Base-by-base conservation (phyloP, 1,284 basidiomycete genomes). In the Omphalotus olearius region DNA sequence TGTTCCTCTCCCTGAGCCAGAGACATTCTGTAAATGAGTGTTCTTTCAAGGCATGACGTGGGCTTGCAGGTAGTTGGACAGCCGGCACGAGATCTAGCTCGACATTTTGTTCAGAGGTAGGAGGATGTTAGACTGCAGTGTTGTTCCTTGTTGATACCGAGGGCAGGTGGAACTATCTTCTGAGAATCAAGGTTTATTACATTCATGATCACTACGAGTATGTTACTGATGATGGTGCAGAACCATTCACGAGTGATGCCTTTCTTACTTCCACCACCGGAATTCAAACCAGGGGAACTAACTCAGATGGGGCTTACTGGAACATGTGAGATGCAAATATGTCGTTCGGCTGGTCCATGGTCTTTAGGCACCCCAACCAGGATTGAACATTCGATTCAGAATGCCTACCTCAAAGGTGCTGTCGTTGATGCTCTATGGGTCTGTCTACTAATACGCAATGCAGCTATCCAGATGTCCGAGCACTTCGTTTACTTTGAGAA, bases 241-340 rank as follows among this genome's bases (percentile, higher is more conserved):
- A 98, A 98, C 60, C 97, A 99, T 67, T 82, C 86, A 14, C 81
- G 90, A 50, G 70, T 79, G 39, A 95, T 99, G 93, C 94, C 96
- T 2, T 98, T 98, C 75, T 73, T 99, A 38, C 70, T 98, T 20
- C 96, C 97, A 14, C 91, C 96, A 9, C 84, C 96, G 0, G 97
- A 99, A 66, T 98, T 95, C 66, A 91, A 79, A 58, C 80, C 87
- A 3, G 78, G 81, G 9, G 93, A 99, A 62, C 76, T 99, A 14
- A 72, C 82, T 23, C 79, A 85, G 44, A 78, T 91, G 69, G 90
- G 92, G 25, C 76, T 99, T 40, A 93, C 91, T 3, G 96, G 97
- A 11, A 98, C 96, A 0, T 98, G 95, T 65, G 97, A 99, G 67
- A 79, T 98, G 61, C 96, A 99, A 66, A 93, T 99, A 59, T 97